Conservation (phyloP, 2,329 filamentous ascomycete species). For the Coleophoma eucalyptorum region DNA sequence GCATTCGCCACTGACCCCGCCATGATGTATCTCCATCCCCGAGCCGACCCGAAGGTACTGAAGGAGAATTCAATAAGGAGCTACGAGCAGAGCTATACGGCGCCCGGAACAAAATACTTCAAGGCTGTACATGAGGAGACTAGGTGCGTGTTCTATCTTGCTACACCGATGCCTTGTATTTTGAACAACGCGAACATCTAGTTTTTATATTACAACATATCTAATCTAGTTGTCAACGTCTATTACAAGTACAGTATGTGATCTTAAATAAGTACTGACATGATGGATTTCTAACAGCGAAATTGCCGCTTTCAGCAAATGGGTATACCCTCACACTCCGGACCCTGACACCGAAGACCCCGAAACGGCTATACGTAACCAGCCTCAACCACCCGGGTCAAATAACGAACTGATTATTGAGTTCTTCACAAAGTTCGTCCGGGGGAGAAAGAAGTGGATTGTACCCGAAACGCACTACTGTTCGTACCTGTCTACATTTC, state of each 20-base stretch:
- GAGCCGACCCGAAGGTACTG: neutral
- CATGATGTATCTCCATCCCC: neutral
- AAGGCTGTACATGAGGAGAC: neutral
- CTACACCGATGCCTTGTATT: neutral
- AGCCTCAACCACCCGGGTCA: neutral
- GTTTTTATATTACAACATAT: too few species aligned
- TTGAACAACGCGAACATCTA: neutral
- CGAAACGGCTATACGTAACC: neutral
- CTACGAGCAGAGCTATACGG: neutral
- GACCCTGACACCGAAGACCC: slow-evolving; percentile 1
- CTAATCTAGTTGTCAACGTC: too few species aligned
- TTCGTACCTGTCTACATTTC: neutral
- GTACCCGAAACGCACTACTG: slow-evolving; percentile 3
- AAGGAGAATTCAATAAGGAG: slow-evolving; percentile 1
- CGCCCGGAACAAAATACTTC: slow-evolving; percentile 1
- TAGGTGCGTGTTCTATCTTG: neutral
- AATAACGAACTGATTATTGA: neutral
- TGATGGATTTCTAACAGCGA: neutral
- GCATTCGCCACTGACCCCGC: slow-evolving; percentile 1
- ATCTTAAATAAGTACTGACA: neutral
- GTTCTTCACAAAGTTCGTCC: slow-evolving; percentile 1
- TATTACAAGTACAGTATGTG: too few species aligned
- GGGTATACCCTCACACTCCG: slow-evolving; percentile 1
- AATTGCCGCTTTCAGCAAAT: slow-evolving; percentile 2
- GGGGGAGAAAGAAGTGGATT: slow-evolving; percentile 1